phyloP scores from a whole-genome alignment of 768 basidiomycete genomes.

The Kondoa subrosea region DNA sequence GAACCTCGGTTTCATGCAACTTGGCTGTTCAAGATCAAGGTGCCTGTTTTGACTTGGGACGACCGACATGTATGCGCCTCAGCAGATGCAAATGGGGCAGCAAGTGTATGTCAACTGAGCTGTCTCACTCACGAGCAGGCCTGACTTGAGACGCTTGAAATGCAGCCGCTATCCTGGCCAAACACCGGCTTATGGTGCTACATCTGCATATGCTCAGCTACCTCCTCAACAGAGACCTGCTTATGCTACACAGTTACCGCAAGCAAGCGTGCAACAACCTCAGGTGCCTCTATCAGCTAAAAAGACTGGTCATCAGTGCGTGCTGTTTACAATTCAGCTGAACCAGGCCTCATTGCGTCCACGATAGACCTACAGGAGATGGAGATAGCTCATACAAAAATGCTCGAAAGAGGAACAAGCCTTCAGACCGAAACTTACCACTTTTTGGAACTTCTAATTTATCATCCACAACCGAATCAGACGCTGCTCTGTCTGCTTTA shows the following conservation, averaged over 20 bases:
- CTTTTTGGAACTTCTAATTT: background rate
- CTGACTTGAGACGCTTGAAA: no score
- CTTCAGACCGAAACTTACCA: constrained; percentile 1
- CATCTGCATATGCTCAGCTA: background rate
- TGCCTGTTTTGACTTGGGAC: no score
- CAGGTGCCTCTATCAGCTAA: background rate
- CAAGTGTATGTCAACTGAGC: no score
- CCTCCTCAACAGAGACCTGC: background rate
- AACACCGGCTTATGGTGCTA: background rate
- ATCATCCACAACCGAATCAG: background rate
- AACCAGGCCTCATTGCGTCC: no score
- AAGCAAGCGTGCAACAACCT: background rate
- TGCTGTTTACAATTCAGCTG: background rate
- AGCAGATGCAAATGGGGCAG: no score
- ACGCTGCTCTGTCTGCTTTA: background rate
- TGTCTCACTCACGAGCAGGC: no score
- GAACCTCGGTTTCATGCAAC: no score
- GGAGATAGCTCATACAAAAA: background rate
- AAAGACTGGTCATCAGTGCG: background rate
- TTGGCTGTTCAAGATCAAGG: no score
- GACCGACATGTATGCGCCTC: no score
- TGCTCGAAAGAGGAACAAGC: background rate
- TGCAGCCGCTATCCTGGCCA: background rate
- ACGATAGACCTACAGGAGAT: background rate
- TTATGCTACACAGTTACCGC: background rate